phyloP scores from a whole-genome alignment of 176 grass and related monocot genomes.

The Avena eriantha region DNA sequence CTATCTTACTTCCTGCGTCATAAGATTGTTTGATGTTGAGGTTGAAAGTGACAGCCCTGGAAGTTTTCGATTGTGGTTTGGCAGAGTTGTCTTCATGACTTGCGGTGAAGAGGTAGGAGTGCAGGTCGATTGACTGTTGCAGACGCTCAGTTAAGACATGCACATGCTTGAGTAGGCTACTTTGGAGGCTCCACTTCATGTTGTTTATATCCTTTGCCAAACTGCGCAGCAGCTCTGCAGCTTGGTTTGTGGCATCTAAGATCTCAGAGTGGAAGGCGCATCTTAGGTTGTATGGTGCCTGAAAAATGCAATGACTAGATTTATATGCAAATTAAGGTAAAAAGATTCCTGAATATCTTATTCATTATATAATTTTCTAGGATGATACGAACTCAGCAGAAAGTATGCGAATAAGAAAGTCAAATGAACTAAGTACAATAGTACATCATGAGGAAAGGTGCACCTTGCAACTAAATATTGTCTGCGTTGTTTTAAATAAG shows the following conservation, averaged over 20 bases:
- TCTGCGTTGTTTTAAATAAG: background rate
- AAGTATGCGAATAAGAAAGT: slow-evolving; percentile 9
- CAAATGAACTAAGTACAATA: background rate
- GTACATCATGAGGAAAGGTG: slow-evolving; percentile 19
- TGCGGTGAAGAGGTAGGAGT: slow-evolving; percentile 76
- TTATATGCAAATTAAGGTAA: slow-evolving; percentile 38
- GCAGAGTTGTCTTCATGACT: slow-evolving; percentile 40
- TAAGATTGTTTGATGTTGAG: slow-evolving; percentile 28
- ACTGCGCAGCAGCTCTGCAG: slow-evolving; percentile 66
- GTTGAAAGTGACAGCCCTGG: slow-evolving; percentile 56
- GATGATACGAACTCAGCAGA: slow-evolving; percentile 5
- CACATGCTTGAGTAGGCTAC: slow-evolving; percentile 66
- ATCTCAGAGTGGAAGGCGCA: slow-evolving; percentile 78
- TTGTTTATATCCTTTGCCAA: slow-evolving; percentile 71
- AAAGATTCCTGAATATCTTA: background rate
- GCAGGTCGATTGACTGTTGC: slow-evolving; percentile 73
- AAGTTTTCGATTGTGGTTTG: slow-evolving; percentile 49
- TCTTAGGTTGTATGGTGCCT: slow-evolving; percentile 83
- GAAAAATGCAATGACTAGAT: slow-evolving; percentile 29
- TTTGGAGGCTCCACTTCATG: slow-evolving; percentile 77
- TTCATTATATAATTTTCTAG: background rate
- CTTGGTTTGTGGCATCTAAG: slow-evolving; percentile 76
- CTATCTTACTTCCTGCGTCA: slow-evolving; percentile 37
- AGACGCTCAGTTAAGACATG: slow-evolving; percentile 69
- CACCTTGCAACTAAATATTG: background rate